Evolutionary conservation across 192 early-diverging fungal species (phyloP).

Genomic region (Podila clonocystis): DNA sequence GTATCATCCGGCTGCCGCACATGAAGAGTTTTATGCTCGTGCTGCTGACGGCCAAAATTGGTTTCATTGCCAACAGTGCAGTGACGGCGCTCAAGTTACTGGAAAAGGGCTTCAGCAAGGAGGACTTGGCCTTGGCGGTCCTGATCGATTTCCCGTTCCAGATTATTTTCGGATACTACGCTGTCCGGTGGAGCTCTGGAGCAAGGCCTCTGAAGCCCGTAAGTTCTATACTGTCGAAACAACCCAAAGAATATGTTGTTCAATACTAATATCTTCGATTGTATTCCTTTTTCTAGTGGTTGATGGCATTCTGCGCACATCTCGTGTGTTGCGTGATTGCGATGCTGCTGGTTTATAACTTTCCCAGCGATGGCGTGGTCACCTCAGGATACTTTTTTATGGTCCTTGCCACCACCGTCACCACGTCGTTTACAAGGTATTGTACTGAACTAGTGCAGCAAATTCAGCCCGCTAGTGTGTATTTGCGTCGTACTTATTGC

Average conservation of each 20-base stretch:
- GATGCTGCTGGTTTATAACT: constrained; percentile 84
- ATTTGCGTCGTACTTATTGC: too few species aligned
- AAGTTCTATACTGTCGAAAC: constrained; percentile 20
- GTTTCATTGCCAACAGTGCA: constrained; percentile 94
- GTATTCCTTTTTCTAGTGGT: constrained; percentile 69
- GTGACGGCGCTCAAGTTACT: constrained; percentile 96
- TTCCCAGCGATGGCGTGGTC: constrained; percentile 74
- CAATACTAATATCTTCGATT: background rate
- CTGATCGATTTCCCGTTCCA: constrained; percentile 97
- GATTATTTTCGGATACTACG: constrained; percentile 97
- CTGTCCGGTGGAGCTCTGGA: constrained; percentile 94
- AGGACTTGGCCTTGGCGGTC: constrained; percentile 92
- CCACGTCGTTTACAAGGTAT: constrained; percentile 84
- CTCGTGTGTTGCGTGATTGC: constrained; percentile 80
- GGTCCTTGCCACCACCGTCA: constrained; percentile 81
- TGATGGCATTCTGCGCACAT: constrained; percentile 88
- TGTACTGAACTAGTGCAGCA: background rate
- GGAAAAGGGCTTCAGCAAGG: constrained; percentile 93
- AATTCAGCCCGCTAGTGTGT: too few species aligned
- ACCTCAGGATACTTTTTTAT: constrained; percentile 78
- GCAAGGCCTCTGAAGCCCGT: constrained; percentile 85
- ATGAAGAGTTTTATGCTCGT: constrained; percentile 87
- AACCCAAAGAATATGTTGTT: too few species aligned
- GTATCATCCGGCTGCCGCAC: constrained; percentile 87
- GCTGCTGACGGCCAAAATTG: constrained; percentile 91